Conservation (phyloP, 2,329 filamentous ascomycete species). For the Fusarium nurragi region DNA sequence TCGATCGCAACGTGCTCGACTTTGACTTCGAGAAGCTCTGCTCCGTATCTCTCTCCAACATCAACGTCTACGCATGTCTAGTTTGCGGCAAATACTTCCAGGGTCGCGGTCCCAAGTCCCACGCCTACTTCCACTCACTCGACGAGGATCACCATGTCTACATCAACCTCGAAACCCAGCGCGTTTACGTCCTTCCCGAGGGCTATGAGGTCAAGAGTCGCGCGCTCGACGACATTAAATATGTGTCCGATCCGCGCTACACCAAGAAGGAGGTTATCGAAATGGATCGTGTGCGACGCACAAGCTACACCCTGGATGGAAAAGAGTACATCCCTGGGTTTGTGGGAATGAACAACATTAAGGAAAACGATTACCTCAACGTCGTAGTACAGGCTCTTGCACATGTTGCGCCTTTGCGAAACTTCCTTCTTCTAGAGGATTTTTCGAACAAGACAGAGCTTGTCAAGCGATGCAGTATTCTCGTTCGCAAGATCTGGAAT, state of each 20-base stretch:
- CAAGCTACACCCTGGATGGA: slow-evolving; percentile 80
- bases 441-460: slow-evolving; percentile 79
- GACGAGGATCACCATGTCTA: slow-evolving; percentile 97
- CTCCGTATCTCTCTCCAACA: slow-evolving; percentile 94
- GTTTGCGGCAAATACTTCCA: slow-evolving; percentile 99
- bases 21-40: slow-evolving; percentile 99
- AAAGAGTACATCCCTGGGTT: slow-evolving; percentile 92
- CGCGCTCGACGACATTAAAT: slow-evolving; percentile 97
- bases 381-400: slow-evolving; percentile 91
- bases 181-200: slow-evolving; percentile 91
- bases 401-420: slow-evolving; percentile 88
- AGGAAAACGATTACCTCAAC: slow-evolving; percentile 98
- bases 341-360: slow-evolving; percentile 99
- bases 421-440: slow-evolving; percentile 90
- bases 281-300: slow-evolving; percentile 72
- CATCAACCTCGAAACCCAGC: slow-evolving; percentile 95
- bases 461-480: slow-evolving; percentile 84
- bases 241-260: slow-evolving; percentile 92
- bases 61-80: slow-evolving; percentile 97
- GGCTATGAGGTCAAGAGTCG: slow-evolving; percentile 97
- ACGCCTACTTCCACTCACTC: slow-evolving; percentile 97
- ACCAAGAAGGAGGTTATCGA: slow-evolving; percentile 80
- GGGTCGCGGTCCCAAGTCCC: slow-evolving; percentile 89
- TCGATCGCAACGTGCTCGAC: slow-evolving; percentile 90
- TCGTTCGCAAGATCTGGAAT: slow-evolving; percentile 98